phyloP scores from a whole-genome alignment of 179 eudicot genomes.

The Corrigiola litoralis region DNA sequence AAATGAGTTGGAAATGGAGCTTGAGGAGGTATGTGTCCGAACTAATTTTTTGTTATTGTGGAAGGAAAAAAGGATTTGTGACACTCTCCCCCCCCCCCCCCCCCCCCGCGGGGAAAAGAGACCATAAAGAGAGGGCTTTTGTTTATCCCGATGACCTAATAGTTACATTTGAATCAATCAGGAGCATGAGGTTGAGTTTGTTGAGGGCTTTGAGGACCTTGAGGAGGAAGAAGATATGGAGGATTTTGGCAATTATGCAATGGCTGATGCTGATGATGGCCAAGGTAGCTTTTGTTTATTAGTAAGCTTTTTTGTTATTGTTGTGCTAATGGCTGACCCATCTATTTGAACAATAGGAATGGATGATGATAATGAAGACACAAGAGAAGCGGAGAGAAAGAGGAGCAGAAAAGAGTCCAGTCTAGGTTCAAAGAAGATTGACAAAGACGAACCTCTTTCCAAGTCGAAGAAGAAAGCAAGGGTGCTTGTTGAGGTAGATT shows the following conservation, averaged over 20 bases:
- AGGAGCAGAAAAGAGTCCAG: slow-evolving; percentile 31
- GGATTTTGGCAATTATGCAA: slow-evolving; percentile 47
- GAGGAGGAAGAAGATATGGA: slow-evolving; percentile 80
- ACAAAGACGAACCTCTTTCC: slow-evolving; percentile 34
- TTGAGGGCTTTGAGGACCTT: slow-evolving; percentile 63
- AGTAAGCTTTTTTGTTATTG: too few species aligned
- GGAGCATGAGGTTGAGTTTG: slow-evolving; percentile 60
- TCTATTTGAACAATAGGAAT: slow-evolving; percentile 22
- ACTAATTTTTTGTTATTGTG: neutral
- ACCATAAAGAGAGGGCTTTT: too few species aligned
- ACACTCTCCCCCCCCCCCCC: neutral
- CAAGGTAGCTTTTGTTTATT: slow-evolving; percentile 22
- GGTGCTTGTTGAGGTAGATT: slow-evolving; percentile 66
- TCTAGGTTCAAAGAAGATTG: slow-evolving; percentile 24
- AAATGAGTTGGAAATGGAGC: slow-evolving; percentile 35
- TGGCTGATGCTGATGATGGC: slow-evolving; percentile 29
- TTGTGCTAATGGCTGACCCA: too few species aligned
- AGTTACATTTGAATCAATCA: slow-evolving; percentile 15
- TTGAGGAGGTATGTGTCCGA: slow-evolving; percentile 42
- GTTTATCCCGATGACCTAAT: too few species aligned
- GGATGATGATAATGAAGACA: slow-evolving; percentile 50
- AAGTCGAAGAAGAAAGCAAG: slow-evolving; percentile 54
- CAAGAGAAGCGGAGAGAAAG: slow-evolving; percentile 26
- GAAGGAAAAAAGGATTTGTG: too few species aligned
- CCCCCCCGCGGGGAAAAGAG: too few species aligned